These are phyloP conservation scores for Aureobasidium vineae DNA, from an alignment of 2,329 filamentous ascomycete genomes.

Conservation along the genomic window DNA sequence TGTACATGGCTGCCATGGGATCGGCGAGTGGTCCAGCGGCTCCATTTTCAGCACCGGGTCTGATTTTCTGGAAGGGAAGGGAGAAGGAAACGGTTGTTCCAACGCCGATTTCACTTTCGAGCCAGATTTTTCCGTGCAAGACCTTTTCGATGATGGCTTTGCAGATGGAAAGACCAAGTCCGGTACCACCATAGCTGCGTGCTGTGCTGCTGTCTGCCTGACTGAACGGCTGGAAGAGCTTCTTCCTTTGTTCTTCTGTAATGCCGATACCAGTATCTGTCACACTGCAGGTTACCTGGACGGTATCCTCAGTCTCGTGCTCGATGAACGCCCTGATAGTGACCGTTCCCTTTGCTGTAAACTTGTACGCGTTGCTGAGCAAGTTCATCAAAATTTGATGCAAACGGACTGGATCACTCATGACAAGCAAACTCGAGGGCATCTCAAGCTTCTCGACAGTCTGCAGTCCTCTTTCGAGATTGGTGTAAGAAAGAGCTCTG, in stretches of 20 bases:
- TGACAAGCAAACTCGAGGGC: slow-evolving; percentile 53
- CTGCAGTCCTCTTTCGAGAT: slow-evolving; percentile 58
- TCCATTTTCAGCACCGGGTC: slow-evolving; percentile 46
- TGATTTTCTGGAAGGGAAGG: slow-evolving; percentile 80
- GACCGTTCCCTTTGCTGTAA: slow-evolving; percentile 82
- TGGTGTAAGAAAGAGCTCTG: slow-evolving; percentile 61
- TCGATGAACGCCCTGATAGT: slow-evolving; percentile 76
- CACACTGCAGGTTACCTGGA: slow-evolving; percentile 80
- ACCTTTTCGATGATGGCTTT: slow-evolving; percentile 92
- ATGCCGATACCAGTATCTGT: slow-evolving; percentile 91
- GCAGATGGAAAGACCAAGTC: slow-evolving; percentile 88
- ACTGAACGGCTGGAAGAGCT: slow-evolving; percentile 88
- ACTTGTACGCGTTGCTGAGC: slow-evolving; percentile 90
- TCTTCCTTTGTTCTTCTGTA: slow-evolving; percentile 73
- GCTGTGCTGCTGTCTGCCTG: slow-evolving; percentile 90
- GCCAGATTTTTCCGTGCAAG: slow-evolving; percentile 79
- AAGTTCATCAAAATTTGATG: slow-evolving; percentile 68
- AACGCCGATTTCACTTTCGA: slow-evolving; percentile 71
- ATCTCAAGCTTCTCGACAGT: slow-evolving; percentile 58
- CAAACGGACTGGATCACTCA: slow-evolving; percentile 53
- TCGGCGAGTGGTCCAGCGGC: slow-evolving; percentile 49
- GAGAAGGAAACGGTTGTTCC: slow-evolving; percentile 77
- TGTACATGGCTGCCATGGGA: slow-evolving; percentile 52
- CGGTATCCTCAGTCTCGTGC: slow-evolving; percentile 65
- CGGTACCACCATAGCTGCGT: slow-evolving; percentile 86